Percentiles rank a stretch among this genome's conserved stretches.
Evolutionary conservation across 2,329 filamentous ascomycete species (phyloP).

Genomic region (Talaromyces albobiverticillius): DNA sequence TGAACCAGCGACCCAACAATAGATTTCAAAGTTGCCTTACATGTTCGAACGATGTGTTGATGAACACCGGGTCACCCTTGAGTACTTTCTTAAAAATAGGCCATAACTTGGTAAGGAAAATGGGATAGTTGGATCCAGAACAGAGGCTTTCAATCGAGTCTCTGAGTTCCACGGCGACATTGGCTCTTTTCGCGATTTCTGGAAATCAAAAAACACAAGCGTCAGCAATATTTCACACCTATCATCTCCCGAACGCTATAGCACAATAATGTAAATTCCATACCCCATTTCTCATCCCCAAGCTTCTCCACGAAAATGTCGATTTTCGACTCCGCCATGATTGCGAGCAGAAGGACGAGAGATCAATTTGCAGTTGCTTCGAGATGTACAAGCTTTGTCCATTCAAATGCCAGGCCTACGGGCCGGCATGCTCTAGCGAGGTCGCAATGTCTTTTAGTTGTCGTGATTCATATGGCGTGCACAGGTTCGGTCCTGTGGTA

Average conservation of each 20-base stretch:
- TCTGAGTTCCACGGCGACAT: constrained; percentile 79
- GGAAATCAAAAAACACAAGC: neutral
- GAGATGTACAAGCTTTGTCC: constrained; percentile 18
- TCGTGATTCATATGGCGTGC: constrained; percentile 28
- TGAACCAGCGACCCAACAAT: neutral
- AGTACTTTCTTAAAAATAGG: constrained; percentile 86
- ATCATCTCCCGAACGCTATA: neutral
- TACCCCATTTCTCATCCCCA: constrained; percentile 48
- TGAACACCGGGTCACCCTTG: constrained; percentile 82
- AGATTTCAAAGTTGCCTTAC: constrained; percentile 46
- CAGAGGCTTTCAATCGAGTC: constrained; percentile 85
- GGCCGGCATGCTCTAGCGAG: constrained; percentile 32
- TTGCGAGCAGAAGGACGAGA: constrained; percentile 19
- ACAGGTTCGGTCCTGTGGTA: constrained; percentile 5
- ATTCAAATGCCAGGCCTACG: constrained; percentile 32
- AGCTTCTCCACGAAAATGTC: constrained; percentile 51
- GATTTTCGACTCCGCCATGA: constrained; percentile 44
- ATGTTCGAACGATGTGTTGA: constrained; percentile 86
- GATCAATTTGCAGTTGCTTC: constrained; percentile 21
- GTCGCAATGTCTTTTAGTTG: constrained; percentile 25
- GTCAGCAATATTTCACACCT: constrained; percentile 2
- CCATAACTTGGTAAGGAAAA: constrained; percentile 83
- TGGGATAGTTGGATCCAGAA: constrained; percentile 71
- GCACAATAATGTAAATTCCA: neutral
- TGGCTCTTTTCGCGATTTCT: constrained; percentile 81